These are phyloP conservation scores for Cutaneotrichosporon cavernicola DNA, from an alignment of 1,284 basidiomycete genomes.

Conservation along the genomic window DNA sequence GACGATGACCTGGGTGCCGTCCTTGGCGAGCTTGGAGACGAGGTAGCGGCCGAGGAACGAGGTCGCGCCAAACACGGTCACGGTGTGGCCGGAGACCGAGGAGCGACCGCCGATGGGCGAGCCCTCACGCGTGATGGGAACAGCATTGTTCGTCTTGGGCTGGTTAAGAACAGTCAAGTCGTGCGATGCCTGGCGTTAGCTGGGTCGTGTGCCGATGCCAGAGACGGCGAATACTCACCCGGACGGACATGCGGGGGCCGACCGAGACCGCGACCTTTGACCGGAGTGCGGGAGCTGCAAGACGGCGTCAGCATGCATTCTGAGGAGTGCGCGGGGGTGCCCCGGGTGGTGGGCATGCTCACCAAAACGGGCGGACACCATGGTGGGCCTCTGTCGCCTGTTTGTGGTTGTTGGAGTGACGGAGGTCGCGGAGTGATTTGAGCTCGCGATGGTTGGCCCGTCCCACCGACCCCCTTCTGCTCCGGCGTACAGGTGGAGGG, in stretches of 20 bases:
- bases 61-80: slow-evolving; percentile 95
- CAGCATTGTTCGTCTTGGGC: slow-evolving; percentile 43
- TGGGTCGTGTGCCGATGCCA: neutral
- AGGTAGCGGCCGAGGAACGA: slow-evolving; percentile 94
- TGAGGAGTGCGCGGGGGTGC: neutral
- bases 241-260: slow-evolving; percentile 23
- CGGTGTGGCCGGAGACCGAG: slow-evolving; percentile 81
- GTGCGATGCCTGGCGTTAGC: slow-evolving; percentile 40
- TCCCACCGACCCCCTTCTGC: neutral
- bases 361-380: slow-evolving; percentile 40
- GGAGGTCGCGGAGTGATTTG: slow-evolving; percentile 18
- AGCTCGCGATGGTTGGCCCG: slow-evolving; percentile 17
- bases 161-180: slow-evolving; percentile 45
- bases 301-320: slow-evolving; percentile 11
- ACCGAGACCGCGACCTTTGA: slow-evolving; percentile 28
- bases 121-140: slow-evolving; percentile 70
- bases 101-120: slow-evolving; percentile 74
- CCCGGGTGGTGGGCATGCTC: slow-evolving; percentile 4
- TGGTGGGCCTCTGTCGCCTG: slow-evolving; percentile 24
- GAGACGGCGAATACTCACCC: slow-evolving; percentile 16
- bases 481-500: neutral
- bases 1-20: slow-evolving; percentile 89
- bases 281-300: slow-evolving; percentile 37
- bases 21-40: slow-evolving; percentile 88
- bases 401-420: slow-evolving; percentile 14